Evolutionary conservation across 1,139 yeast genomes (phyloP), one percentile per base, ranked within the genome.

Genomic region (Saccharomyces pastorianus): DNA sequence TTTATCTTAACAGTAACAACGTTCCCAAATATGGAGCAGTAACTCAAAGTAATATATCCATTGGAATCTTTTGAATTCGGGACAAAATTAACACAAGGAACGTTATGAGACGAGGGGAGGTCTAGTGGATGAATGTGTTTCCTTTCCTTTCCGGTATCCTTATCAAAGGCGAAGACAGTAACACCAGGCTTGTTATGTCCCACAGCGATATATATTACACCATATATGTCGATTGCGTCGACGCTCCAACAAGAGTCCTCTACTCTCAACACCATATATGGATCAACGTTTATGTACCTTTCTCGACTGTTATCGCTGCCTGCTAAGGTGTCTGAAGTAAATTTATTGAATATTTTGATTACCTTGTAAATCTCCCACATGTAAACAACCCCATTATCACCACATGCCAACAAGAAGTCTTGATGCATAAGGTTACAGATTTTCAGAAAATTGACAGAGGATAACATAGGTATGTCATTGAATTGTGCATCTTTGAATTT

Each of bases 151-250:
- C 28, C 25, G n/a, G 29, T 34, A 32, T 23, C 28, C 6, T 51
- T 42, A 27, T 51, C 34, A 25, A 48, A 48, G 11, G 57, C 58
- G 51, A 63, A 64, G 4, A 63, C 11, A 14, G 59, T 51, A 3
- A 64, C 56, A 14, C 61, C 65, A 2, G 64, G 65, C 2, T 56
- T 56, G 51, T 62, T 63, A 54, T 60, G 64, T 2, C 66, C 66
- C 6, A 56, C 56, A 2, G 67, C 67, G 27, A 64, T 50, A 44
- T 56, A 55, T 5, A 58, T 51, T 2, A 50, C 26, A 9, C 47
- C 31, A 9, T 46, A 50, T 3, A 38, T 48, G 17, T 55, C 56
- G 34, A 53, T 50, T 25, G 57, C 55, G 51, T 64, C 68, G 7
- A 63, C 54, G 56, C 66, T 62, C 66, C 67, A 64, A 34, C 62